Evolutionary conservation across 2,329 filamentous ascomycete species (phyloP).

Genomic region (Elsinoe arachidis): DNA sequence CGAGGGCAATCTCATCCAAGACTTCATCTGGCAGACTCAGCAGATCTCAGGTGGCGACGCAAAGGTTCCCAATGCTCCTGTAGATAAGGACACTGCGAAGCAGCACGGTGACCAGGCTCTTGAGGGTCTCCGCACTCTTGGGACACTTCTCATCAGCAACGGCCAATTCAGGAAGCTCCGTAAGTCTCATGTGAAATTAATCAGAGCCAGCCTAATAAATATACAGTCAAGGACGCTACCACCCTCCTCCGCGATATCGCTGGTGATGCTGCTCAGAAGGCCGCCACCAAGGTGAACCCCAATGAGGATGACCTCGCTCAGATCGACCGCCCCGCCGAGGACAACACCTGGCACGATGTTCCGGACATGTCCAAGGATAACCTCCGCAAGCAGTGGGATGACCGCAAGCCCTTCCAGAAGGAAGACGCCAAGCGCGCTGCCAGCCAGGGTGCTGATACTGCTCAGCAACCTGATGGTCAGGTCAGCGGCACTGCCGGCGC

Average conservation of each 20-base stretch:
- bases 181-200: slow-evolving; percentile 39
- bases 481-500: slow-evolving; percentile 38
- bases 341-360: slow-evolving; percentile 88
- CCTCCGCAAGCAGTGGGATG: slow-evolving; percentile 59
- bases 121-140: slow-evolving; percentile 78
- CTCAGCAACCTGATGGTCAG: slow-evolving; percentile 44
- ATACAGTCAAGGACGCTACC: slow-evolving; percentile 63
- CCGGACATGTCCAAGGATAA: slow-evolving; percentile 65
- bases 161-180: slow-evolving; percentile 89
- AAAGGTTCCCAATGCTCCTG: slow-evolving; percentile 53
- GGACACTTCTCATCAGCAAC: slow-evolving; percentile 84
- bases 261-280: slow-evolving; percentile 76
- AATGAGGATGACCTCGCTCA: slow-evolving; percentile 65
- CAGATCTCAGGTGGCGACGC: slow-evolving; percentile 59
- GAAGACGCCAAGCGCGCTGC: slow-evolving; percentile 56
- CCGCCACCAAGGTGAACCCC: slow-evolving; percentile 66
- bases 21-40: slow-evolving; percentile 93
- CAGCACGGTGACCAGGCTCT: slow-evolving; percentile 77
- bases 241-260: slow-evolving; percentile 82
- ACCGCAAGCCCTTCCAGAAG: slow-evolving; percentile 44
- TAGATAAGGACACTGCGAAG: slow-evolving; percentile 68
- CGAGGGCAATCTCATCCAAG: slow-evolving; percentile 84
- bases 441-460: slow-evolving; percentile 44
- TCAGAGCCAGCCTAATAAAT: slow-evolving; percentile 17
- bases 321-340: slow-evolving; percentile 75